These are phyloP conservation scores for Nitzschia sp. DNA, from an alignment of 108 stramenopile genomes.

Conservation along the genomic window DNA sequence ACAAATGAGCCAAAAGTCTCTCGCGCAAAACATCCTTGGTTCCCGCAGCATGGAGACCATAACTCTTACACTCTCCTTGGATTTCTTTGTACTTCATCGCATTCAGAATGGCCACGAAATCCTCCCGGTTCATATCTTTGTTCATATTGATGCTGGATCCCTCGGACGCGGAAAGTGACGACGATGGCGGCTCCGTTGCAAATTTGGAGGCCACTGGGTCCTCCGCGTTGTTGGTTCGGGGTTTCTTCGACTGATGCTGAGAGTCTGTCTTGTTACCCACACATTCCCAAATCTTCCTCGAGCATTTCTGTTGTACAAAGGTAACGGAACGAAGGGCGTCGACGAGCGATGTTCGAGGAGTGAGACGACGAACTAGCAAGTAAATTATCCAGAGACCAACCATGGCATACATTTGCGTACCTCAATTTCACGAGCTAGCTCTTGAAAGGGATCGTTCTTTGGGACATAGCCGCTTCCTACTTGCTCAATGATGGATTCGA, in stretches of 20 bases:
- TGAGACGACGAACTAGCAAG: neutral
- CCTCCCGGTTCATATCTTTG: neutral
- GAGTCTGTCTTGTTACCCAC: neutral
- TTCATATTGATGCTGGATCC: neutral
- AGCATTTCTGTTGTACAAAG: constrained; percentile 26
- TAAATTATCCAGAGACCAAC: neutral
- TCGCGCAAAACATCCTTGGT: constrained; percentile 48
- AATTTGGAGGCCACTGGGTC: neutral
- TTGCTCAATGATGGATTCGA: constrained; percentile 15
- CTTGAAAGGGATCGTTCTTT: constrained; percentile 21
- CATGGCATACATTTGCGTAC: constrained; percentile 8
- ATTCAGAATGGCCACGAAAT: constrained; percentile 35
- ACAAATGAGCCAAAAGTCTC: constrained; percentile 32
- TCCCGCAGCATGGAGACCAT: constrained; percentile 40
- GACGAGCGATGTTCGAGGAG: neutral
- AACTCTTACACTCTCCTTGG: constrained; percentile 38
- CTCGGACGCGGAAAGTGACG: neutral
- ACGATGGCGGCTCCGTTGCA: neutral
- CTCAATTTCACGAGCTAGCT: constrained; percentile 32
- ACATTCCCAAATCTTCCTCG: constrained; percentile 31
- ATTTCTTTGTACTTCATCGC: constrained; percentile 54
- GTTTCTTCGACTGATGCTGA: constrained; percentile 20
- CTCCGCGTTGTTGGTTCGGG: constrained; percentile 2
- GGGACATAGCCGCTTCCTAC: constrained; percentile 16
- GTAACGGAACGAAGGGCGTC: neutral